Conservation (phyloP, 129 eudicot species). For the Pulicaria dysenterica region DNA sequence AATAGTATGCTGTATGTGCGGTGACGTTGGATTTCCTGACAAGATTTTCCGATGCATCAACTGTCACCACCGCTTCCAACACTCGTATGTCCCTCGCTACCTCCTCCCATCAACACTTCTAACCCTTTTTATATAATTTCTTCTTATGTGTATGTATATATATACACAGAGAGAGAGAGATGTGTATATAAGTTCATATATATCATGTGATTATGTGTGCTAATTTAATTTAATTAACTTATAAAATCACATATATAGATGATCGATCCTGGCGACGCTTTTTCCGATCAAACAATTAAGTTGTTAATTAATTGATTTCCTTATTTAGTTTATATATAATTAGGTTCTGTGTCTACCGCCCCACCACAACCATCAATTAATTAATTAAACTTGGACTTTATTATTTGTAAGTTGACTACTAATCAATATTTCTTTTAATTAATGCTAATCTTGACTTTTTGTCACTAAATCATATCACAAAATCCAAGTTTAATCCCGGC, state of each 20-base stretch:
- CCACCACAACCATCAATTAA: slow-evolving; percentile 2
- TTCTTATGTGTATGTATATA: background rate
- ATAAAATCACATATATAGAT: too few species aligned
- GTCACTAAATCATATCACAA: slow-evolving; percentile 23
- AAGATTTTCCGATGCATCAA: slow-evolving; percentile 78
- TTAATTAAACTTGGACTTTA: slow-evolving; percentile 3
- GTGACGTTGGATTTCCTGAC: slow-evolving; percentile 82
- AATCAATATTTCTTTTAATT: background rate
- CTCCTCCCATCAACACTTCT: background rate
- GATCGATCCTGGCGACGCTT: background rate
- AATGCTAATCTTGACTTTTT: slow-evolving; percentile 27
- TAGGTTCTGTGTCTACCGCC: slow-evolving; percentile 10
- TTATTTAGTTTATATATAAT: too few species aligned
- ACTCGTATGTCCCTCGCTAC: slow-evolving; percentile 50
- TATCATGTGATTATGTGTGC: too few species aligned
- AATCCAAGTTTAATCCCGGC: slow-evolving; percentile 35
- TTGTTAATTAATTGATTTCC: background rate
- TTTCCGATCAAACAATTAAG: slow-evolving; percentile 18
- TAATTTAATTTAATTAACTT: too few species aligned
- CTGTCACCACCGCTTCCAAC: slow-evolving; percentile 76
- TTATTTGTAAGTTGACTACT: slow-evolving; percentile 28
- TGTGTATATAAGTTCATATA: too few species aligned
- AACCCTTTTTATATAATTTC: too few species aligned
- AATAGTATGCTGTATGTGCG: slow-evolving; percentile 77
- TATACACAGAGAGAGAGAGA: too few species aligned